phyloP scores from a whole-genome alignment of 441 rosid species.

The Sinapis alba region DNA sequence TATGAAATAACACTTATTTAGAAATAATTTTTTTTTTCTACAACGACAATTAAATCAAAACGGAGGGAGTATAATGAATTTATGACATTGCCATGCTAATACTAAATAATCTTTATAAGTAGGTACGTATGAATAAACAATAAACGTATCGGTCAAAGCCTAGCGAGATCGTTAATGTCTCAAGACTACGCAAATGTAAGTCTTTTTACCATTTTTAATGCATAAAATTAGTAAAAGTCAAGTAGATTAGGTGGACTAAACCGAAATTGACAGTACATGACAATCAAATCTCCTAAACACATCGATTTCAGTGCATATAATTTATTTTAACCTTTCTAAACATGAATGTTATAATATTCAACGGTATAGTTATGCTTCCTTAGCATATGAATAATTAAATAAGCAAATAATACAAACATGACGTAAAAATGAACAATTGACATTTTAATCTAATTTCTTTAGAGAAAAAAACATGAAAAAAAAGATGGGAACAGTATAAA shows the following conservation, averaged over 20 bases:
- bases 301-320: constrained; percentile 13
- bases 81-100: too few species aligned
- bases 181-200: neutral
- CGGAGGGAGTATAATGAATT: too few species aligned
- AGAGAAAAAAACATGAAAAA: too few species aligned
- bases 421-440: constrained; percentile 32
- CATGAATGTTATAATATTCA: neutral
- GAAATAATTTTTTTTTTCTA: too few species aligned
- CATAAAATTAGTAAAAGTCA: neutral
- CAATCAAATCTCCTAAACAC: constrained; percentile 2
- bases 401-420: neutral
- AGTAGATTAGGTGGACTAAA: constrained; percentile 20
- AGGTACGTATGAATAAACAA: neutral
- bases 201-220: neutral
- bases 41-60: too few species aligned
- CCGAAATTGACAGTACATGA: constrained; percentile 1
- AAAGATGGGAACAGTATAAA: constrained; percentile 41
- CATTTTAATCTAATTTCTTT: constrained; percentile 2
- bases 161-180: constrained; percentile 12
- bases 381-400: neutral
- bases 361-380: neutral
- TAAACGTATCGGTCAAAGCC: constrained; percentile 18
- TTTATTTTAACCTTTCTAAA: neutral
- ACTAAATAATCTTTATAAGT: neutral
- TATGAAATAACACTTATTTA: too few species aligned